These are phyloP conservation scores for Cercospora citrullina DNA, from an alignment of 2,329 filamentous ascomycete species.

Conservation along the genomic window DNA sequence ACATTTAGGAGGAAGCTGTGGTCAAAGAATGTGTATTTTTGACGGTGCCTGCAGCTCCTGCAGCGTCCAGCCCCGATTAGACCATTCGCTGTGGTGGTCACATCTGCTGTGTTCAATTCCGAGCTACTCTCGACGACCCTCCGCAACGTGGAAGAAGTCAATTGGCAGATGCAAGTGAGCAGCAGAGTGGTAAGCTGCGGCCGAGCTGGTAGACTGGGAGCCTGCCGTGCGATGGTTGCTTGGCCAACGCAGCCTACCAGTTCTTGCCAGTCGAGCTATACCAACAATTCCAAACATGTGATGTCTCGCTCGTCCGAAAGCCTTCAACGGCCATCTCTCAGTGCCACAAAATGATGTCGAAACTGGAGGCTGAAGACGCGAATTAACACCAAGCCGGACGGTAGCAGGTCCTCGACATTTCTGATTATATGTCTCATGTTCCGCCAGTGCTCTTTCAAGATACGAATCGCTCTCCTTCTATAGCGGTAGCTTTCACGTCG, in stretches of 20 bases:
- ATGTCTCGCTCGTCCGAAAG: not conserved
- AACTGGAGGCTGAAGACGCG: not conserved
- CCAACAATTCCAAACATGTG: not conserved
- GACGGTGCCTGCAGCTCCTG: too few relatives aligned
- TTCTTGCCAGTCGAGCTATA: too few relatives aligned
- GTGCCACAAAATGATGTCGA: not conserved
- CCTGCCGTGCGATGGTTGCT: not conserved
- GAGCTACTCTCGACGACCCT: not conserved
- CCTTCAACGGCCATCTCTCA: constrained; percentile 1
- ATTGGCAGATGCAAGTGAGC: not conserved
- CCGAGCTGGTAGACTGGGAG: not conserved
- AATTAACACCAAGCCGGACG: not conserved
- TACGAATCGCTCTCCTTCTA: too few relatives aligned
- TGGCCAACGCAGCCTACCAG: not conserved
- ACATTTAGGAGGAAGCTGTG: too few relatives aligned
- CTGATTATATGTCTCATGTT: too few relatives aligned
- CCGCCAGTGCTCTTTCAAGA: too few relatives aligned
- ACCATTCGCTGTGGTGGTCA: too few relatives aligned
- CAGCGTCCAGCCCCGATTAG: too few relatives aligned
- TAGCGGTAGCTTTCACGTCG: too few relatives aligned
- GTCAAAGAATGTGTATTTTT: too few relatives aligned
- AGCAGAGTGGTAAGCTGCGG: not conserved
- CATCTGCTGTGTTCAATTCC: not conserved
- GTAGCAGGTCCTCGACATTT: too few relatives aligned
- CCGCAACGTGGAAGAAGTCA: not conserved